phyloP scores from a whole-genome alignment of 2,329 filamentous ascomycete species.

The Cercospora zeina region DNA sequence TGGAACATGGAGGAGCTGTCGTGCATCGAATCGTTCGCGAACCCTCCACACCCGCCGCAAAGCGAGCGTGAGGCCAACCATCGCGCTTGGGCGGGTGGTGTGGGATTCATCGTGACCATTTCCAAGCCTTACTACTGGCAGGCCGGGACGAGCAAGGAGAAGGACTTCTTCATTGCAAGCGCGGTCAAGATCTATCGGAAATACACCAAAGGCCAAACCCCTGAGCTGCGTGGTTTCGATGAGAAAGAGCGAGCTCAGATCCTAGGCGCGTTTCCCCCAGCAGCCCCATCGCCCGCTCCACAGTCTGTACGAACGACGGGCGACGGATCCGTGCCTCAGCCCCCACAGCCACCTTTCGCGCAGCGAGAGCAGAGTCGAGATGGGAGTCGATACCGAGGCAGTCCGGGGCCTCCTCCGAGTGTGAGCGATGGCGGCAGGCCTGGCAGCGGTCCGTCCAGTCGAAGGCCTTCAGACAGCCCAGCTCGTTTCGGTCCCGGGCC shows the following conservation, averaged over 20 bases:
- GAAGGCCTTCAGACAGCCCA: conserved; percentile 30
- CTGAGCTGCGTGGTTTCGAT: conserved; percentile 80
- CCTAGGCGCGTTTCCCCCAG: conserved; percentile 50
- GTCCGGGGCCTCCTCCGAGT: conserved; percentile 37
- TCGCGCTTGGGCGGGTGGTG: conserved; percentile 75
- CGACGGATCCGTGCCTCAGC: conserved; percentile 25
- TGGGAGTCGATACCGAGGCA: conserved; percentile 34
- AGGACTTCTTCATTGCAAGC: conserved; percentile 97
- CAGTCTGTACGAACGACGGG: conserved; percentile 14
- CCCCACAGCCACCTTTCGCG: conserved; percentile 40
- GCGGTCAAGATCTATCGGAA: conserved; percentile 95
- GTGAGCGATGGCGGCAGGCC: conserved; percentile 29
- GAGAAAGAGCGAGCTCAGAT: conserved; percentile 74
- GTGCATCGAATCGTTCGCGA: conserved; percentile 77
- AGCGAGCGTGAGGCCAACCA: conserved; percentile 62
- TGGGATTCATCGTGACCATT: conserved; percentile 83
- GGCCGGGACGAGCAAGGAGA: conserved; percentile 89
- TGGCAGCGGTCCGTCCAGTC: conserved; percentile 24
- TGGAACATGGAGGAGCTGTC: conserved; percentile 93
- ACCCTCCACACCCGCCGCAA: conserved; percentile 45
- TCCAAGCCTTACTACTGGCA: conserved; percentile 98
- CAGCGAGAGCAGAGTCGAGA: conserved; percentile 37
- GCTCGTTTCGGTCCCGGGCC: conserved; percentile 23
- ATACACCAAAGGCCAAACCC: conserved; percentile 83
- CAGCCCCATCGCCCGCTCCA: conserved; percentile 20